Evolutionary conservation across 1,284 basidiomycete species (phyloP), one percentile per base, ranked within the genome.

Genomic region (Leucoagaricus sp.): DNA sequence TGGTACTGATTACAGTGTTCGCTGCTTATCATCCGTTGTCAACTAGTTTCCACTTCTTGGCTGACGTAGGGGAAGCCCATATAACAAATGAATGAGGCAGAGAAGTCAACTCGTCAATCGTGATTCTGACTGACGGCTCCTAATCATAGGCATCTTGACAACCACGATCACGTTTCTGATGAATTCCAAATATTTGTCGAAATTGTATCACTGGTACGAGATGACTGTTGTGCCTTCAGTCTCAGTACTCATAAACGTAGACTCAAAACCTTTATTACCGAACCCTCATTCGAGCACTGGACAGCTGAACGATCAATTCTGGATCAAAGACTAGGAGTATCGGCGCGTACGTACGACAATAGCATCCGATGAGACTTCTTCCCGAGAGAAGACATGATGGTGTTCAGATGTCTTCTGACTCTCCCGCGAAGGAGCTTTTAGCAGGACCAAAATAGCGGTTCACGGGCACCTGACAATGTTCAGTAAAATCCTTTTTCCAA

Each of bases 381-480:
- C 49, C 36, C 36, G 34, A 41, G 5, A 36, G 36, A 50, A 50
- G 25, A 17, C 25, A 26, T 15, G 25, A 26, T 38, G 51, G n/a
- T 53, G 42, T 13, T 33, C 3, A 23, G 3, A 19, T 31, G 19
- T 23, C 42, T 53, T 46, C 42, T 52, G 40, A 52, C 15, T 29
- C 17, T 52, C 38, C 50, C 50, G 50, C 29, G 29, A 52, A 45
- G 38, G 36, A 15, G 5, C 13, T 34, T 21, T 17, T 21, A 15
- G 25, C 7, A 40, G 25, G 2, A 50, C 49, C 49, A 41, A 19
- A 41, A 40, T 29, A 36, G 21, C 31, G 23, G 42, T 15, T 33
- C 21, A 19, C 29, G 25, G 21, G 42, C 51, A 53, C 42, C 51
- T 53, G 51, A 45, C 46, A 21, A 46, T 53, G 38, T 28, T 36